Evolutionary conservation across 2,329 filamentous ascomycete genomes (phyloP).

Genomic region (Epicoccum sorghinum): DNA sequence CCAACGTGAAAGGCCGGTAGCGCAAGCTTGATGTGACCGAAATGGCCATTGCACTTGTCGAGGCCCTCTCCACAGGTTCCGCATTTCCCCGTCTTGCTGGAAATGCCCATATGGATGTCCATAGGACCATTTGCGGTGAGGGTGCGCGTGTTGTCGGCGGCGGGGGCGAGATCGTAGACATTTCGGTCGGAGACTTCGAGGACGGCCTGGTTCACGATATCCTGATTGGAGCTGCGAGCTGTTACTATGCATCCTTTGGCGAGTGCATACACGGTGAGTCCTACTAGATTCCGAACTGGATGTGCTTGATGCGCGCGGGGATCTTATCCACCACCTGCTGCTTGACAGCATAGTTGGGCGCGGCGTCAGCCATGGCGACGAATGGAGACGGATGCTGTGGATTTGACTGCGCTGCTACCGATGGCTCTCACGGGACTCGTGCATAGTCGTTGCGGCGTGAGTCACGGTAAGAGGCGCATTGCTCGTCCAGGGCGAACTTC

Average conservation of each 20-base stretch:
- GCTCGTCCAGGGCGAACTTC: conserved; percentile 7
- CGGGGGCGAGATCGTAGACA: conserved; percentile 85
- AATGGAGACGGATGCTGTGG: not conserved
- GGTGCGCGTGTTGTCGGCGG: conserved; percentile 62
- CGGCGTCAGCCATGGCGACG: conserved; percentile 27
- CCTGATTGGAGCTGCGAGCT: conserved; percentile 75
- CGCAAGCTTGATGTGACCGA: conserved; percentile 88
- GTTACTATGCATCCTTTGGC: conserved; percentile 22
- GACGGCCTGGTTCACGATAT: conserved; percentile 94
- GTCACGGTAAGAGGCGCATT: conserved; percentile 26
- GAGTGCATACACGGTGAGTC: conserved; percentile 6
- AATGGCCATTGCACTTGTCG: conserved; percentile 90
- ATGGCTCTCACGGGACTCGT: conserved; percentile 9
- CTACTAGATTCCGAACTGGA: conserved; percentile 93
- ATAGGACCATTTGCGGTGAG: conserved; percentile 84
- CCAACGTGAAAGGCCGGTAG: conserved; percentile 95
- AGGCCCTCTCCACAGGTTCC: conserved; percentile 82
- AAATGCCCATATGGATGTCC: conserved; percentile 86
- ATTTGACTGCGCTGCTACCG: conserved; percentile 22
- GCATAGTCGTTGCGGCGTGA: conserved; percentile 31
- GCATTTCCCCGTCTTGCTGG: conserved; percentile 80
- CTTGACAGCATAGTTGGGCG: conserved; percentile 61
- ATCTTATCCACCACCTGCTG: conserved; percentile 87
- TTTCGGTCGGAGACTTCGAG: conserved; percentile 93
- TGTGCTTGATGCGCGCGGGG: conserved; percentile 88